Evolutionary conservation across 73 alveolate species (phyloP).

Genomic region (Tetrahymena malaccensis): DNA sequence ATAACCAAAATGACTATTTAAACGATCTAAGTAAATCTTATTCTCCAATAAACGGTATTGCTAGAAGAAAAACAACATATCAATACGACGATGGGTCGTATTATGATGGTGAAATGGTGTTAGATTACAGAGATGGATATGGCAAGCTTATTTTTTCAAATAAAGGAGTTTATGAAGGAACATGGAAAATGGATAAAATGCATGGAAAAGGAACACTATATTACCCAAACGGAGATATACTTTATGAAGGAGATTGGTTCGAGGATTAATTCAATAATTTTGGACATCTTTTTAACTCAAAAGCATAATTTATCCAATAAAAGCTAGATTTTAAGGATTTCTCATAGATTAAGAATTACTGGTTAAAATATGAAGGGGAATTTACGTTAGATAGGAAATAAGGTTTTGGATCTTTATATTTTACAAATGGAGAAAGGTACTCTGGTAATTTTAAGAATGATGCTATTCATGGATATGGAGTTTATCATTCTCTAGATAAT

Average conservation of each 20-base stretch:
- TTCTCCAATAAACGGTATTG: constrained; percentile 36
- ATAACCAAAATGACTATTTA: neutral
- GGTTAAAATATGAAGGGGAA: constrained; percentile 42
- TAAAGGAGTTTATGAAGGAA: neutral
- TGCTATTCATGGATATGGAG: constrained; percentile 30
- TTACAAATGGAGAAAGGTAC: constrained; percentile 36
- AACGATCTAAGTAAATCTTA: neutral
- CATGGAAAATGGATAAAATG: neutral
- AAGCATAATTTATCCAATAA: neutral
- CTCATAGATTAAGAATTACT: neutral
- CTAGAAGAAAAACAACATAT: constrained; percentile 61
- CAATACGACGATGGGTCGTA: constrained; percentile 54
- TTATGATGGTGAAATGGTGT: constrained; percentile 62
- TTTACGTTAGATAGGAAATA: constrained; percentile 26
- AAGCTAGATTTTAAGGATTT: constrained; percentile 17
- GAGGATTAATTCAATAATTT: constrained; percentile 28
- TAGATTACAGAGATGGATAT: constrained; percentile 53
- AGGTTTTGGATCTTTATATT: constrained; percentile 27
- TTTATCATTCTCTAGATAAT: neutral
- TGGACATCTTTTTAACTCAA: constrained; percentile 20
- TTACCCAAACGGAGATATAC: constrained; percentile 30
- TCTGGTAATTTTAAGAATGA: constrained; percentile 21
- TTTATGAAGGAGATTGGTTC: constrained; percentile 38
- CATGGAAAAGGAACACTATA: neutral
- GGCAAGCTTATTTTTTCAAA: neutral